Evolutionary conservation across 768 basidiomycete species (phyloP).

Genomic region (Xerocomus spinulosus): DNA sequence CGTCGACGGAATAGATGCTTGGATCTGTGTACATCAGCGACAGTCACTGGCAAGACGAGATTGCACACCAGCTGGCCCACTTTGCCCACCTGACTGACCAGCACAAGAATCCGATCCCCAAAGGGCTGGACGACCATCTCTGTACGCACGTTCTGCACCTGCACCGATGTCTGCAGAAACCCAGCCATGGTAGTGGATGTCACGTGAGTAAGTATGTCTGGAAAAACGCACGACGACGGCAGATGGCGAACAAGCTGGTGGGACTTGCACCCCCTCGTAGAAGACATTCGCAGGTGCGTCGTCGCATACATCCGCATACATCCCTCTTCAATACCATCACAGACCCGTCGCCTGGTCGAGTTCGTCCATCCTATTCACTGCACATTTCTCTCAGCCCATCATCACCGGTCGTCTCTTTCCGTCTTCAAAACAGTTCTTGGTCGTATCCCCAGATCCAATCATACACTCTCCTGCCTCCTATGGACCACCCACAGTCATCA

Average conservation of each 20-base stretch:
- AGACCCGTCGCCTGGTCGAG: slow-evolving; percentile 73
- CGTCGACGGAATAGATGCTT: slow-evolving; percentile 70
- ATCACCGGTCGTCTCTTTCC: slow-evolving; percentile 65
- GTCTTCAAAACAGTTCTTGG: slow-evolving; percentile 58
- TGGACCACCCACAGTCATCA: slow-evolving; percentile 59
- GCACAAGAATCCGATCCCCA: slow-evolving; percentile 76
- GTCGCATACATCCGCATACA: background rate
- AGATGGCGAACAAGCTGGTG: slow-evolving; percentile 69
- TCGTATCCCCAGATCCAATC: slow-evolving; percentile 52
- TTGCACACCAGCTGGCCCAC: slow-evolving; percentile 88
- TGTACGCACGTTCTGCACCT: slow-evolving; percentile 56
- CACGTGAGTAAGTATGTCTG: background rate
- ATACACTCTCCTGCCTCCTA: slow-evolving; percentile 44
- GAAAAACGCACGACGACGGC: slow-evolving; percentile 38
- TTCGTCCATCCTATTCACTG: slow-evolving; percentile 63
- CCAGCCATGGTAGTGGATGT: slow-evolving; percentile 20
- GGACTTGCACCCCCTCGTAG: slow-evolving; percentile 62
- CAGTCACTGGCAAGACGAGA: background rate
- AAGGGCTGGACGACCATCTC: slow-evolving; percentile 77
- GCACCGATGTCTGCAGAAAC: slow-evolving; percentile 41
- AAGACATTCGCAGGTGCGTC: slow-evolving; percentile 50
- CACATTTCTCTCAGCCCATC: slow-evolving; percentile 58
- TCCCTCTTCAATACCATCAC: background rate
- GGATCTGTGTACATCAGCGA: slow-evolving; percentile 50
- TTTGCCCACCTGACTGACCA: slow-evolving; percentile 88